Evolutionary conservation across 2,329 filamentous ascomycete species (phyloP).

Genomic region (Bimuria novae-zelandiae): DNA sequence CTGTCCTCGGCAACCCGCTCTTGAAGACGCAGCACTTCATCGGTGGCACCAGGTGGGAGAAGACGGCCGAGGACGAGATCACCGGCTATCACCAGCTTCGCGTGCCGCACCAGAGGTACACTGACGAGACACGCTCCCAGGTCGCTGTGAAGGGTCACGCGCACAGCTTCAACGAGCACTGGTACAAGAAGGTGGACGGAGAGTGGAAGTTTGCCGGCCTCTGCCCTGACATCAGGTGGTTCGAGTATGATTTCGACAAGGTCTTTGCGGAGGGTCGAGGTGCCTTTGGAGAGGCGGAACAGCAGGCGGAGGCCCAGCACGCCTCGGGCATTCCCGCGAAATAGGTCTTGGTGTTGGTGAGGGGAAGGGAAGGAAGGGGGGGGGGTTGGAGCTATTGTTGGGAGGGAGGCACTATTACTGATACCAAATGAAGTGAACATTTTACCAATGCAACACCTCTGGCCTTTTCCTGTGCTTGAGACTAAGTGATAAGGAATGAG

Average conservation of each 20-base stretch:
- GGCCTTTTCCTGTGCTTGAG: not conserved
- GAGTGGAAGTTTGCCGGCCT: conserved; percentile 64
- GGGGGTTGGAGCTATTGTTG: no score
- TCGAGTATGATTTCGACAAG: conserved; percentile 61
- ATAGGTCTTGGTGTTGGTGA: not conserved
- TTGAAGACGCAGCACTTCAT: conserved; percentile 64
- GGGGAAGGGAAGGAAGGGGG: not conserved
- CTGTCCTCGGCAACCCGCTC: conserved; percentile 59
- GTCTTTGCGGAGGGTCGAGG: conserved; percentile 56
- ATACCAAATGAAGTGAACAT: not conserved
- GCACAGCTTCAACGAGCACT: conserved; percentile 59
- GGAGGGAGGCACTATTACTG: no score
- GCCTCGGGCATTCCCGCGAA: conserved; percentile 44
- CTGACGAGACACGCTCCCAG: conserved; percentile 51
- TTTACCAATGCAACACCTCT: not conserved
- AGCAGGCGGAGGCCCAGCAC: conserved; percentile 40
- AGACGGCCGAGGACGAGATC: conserved; percentile 54
- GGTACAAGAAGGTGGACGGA: conserved; percentile 62
- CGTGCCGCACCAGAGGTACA: conserved; percentile 62
- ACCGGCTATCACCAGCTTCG: conserved; percentile 62
- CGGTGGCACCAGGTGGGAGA: conserved; percentile 58
- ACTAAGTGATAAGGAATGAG: conserved; percentile 4
- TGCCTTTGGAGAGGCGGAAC: conserved; percentile 41
- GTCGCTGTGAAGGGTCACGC: conserved; percentile 61
- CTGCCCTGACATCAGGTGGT: conserved; percentile 59